Base-by-base conservation (phyloP, 2,329 filamentous ascomycete genomes). In the Pleurostoma richardsiae region DNA sequence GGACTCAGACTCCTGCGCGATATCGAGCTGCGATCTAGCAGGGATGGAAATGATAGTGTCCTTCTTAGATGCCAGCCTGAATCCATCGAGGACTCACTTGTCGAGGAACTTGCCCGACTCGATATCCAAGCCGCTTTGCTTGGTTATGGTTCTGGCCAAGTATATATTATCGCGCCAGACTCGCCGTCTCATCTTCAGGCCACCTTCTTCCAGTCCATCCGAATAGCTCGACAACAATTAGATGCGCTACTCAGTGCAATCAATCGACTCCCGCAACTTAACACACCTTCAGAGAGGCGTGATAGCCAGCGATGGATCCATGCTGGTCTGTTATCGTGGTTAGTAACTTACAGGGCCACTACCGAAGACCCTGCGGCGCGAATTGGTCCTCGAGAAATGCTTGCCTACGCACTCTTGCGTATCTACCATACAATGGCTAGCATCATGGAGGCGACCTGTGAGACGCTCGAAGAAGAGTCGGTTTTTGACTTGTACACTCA, bases 351-450 rank as follows among this genome's bases (percentile, higher is more conserved):
- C 7, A n/a, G n/a, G n/a, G 31, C 31, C n/a, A 8, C 31, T 36
- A 7, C 7, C 7, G n/a, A 36, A 36, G 31, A 8, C n/a, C n/a
- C n/a, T 8, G 31, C 7, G 31, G 31, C 31, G 31, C 31, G n/a
- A 36, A n/a, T n/a, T n/a, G n/a, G n/a, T n/a, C n/a, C 7, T 36
- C 31, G 7, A 7, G n/a, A 36, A 36, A n/a, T 7, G n/a, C 31
- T 36, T 7, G 31, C 31, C n/a, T 36, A n/a, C n/a, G 7, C 7
- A 7, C 48, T 75, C 1, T 53, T 77, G 0, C 50, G 44, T 3
- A 47, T 62, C 4, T 70, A 74, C 47, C 61, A 75, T 52, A 61
- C 56, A 43, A 65, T 77, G 67, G 62, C 65, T 1, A 57, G 51
- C 4, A 69, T 78, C 46, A 73, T 76, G 64, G 57, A 57, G 10